Conservation (phyloP, 1,139 yeast genomes). For the Protomyces inouyei region DNA sequence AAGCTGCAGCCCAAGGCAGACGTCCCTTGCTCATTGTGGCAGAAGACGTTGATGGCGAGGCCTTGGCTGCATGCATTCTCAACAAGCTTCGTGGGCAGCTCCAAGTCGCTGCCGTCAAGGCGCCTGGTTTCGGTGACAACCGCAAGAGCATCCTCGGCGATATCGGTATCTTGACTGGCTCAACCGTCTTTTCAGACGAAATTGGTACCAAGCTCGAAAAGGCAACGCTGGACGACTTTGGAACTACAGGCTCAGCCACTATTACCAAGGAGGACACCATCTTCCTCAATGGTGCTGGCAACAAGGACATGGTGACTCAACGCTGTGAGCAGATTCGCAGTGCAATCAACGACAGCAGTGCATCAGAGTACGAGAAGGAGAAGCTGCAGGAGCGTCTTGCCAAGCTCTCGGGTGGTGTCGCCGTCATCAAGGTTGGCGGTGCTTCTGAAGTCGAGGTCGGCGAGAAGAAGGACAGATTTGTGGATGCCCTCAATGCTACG, state of each 20-base stretch:
- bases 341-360: conserved; percentile 61
- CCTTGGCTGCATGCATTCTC: conserved; percentile 96
- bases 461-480: conserved; percentile 99
- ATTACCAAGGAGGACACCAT: conserved; percentile 98
- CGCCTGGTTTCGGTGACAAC: conserved; percentile 99
- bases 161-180: conserved; percentile 93
- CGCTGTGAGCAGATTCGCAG: conserved; percentile 96
- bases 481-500: conserved; percentile 97
- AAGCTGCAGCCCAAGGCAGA: conserved; percentile 88
- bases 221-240: conserved; percentile 85
- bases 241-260: conserved; percentile 88
- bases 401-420: conserved; percentile 98
- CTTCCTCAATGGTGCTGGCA: conserved; percentile 90
- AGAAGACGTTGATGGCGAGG: conserved; percentile 98
- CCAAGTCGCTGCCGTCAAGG: conserved; percentile 97
- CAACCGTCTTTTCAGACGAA: conserved; percentile 98
- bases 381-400: conserved; percentile 98
- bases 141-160: conserved; percentile 97
- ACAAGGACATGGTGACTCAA: conserved; percentile 77
- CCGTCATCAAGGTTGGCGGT: conserved; percentile 97
- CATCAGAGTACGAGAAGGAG: conserved; percentile 95
- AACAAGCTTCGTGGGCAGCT: conserved; percentile 99
- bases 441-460: conserved; percentile 98
- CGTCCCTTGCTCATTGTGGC: conserved; percentile 94
- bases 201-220: conserved; percentile 96